Base-by-base conservation (phyloP, 2,329 filamentous ascomycete species). In the Venturiaceae sp. region DNA sequence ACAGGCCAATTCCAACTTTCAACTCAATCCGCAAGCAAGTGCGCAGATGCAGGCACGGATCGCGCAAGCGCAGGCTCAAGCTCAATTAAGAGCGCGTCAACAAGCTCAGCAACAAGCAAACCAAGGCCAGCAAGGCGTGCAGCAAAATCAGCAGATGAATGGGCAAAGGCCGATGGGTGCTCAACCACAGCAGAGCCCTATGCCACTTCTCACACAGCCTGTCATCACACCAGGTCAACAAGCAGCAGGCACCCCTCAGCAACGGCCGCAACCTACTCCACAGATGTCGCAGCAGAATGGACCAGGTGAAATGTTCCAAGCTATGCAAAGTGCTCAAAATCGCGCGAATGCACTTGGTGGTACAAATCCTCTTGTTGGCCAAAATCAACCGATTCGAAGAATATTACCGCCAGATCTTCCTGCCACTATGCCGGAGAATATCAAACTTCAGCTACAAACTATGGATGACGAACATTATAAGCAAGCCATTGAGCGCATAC, bases 1-100 rank as follows among this genome's bases (percentile, higher is more conserved):
- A 62, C 66, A 69, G 60, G 64, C 63, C 69, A 73, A 63, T 71
- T 21, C 63, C 69, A 73, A 63, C 71, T 21, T 52, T 62, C 60
- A 57, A 56, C 58, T 23, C 53, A 55, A 59, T 5, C 54, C 34
- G 1, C 54, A 36, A 33, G 23, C 61, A 60, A 37, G 57, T 23
- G 44, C 23, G 16, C 44, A 50, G 44, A 50, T 46, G 16, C 69
- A 67, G 39, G 65, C 66, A 33, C 60, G 64, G 53, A 64, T 68
- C 34, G 63, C 19, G 16, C 54, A 39, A 28, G 54, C 34, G 14
- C 34, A 33, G 23, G 21, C 34, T 5, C 30, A 46, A 41, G 28
- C 11, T n/a, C 21, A 19, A 56, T 23, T 36, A 33, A 65, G 59
- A 75, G 69, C 69, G 19, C 19, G 5, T n/a, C 37, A 57, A 30